These are phyloP conservation scores for Cymodocea nodosa DNA, from an alignment of 116 monocot genomes.

Conservation along the genomic window DNA sequence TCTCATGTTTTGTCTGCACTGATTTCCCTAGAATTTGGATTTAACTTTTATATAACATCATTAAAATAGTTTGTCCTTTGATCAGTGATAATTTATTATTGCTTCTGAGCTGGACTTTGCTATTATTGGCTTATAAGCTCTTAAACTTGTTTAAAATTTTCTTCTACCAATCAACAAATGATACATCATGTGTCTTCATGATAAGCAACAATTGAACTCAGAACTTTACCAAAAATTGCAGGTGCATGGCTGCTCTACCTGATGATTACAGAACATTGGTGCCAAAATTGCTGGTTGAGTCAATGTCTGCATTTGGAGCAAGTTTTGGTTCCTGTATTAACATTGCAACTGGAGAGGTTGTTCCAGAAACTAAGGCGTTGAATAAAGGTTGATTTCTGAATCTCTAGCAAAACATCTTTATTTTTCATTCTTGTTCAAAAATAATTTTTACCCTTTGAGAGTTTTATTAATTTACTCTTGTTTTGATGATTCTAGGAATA, in stretches of 20 bases:
- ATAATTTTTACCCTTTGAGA: not conserved
- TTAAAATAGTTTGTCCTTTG: too few relatives aligned
- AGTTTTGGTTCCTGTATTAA: conserved; percentile 52
- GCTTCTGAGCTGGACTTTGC: too few relatives aligned
- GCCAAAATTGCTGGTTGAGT: conserved; percentile 73
- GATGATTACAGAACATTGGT: conserved; percentile 78
- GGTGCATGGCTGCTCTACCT: conserved; percentile 91
- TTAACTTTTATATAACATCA: too few relatives aligned
- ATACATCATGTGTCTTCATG: too few relatives aligned
- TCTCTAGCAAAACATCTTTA: not conserved
- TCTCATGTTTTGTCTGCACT: too few relatives aligned
- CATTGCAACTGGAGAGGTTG: conserved; percentile 29
- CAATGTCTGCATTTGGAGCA: conserved; percentile 51
- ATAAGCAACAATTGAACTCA: too few relatives aligned
- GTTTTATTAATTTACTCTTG: not conserved
- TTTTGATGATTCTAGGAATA: conserved; percentile 41
- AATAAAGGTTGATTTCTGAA: conserved; percentile 49
- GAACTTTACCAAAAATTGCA: conserved; percentile 6
- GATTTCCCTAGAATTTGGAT: too few relatives aligned
- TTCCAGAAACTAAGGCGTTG: conserved; percentile 81
- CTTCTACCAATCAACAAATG: too few relatives aligned
- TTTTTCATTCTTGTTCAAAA: not conserved
- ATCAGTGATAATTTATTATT: too few relatives aligned
- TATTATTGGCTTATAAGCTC: too few relatives aligned
- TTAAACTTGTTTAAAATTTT: too few relatives aligned